Evolutionary conservation across 768 basidiomycete genomes (phyloP), one percentile per base, ranked within the genome.

Genomic region (Hemileccinum rubropunctum): DNA sequence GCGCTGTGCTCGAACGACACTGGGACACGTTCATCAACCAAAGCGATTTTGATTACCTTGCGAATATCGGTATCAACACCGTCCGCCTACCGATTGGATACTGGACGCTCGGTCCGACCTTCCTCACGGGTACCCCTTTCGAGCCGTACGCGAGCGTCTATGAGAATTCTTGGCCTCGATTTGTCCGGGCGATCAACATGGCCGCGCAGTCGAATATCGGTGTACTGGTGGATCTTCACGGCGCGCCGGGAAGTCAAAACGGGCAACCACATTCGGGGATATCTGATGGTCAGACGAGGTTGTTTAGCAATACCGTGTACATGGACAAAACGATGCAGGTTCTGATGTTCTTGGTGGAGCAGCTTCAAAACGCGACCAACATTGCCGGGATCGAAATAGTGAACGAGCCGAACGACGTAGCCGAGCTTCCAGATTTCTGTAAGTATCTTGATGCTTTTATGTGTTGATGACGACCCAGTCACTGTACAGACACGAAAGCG

Each of bases 11-110:
- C 21, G 84, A 90, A 62, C 63, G 69, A 9, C 89, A 91, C 66
- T 91, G 88, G 86, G 83, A 88, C 63, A 76, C 70, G 1, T 91
- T 83, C 77, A 78, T 91, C 52, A 75, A 68, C 7, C 77, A 84
- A 37, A 65, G 71, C 1, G 89, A 91, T 63, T 86, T 84, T 72
- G 63, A 70, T 4, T 86, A 83, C 73, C 74, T 91, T 17, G 72
- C 72, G 0, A 65, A 69, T 27, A 70, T 74, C 13, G 83, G 83
- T 1, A 74, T 86, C 62, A 86, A 85, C 53, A 74, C 79, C 20
- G 79, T 85, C 34, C 73, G 85, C 26, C 73, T 86, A 26, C 84
- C 86, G 2, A 81, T 88, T 20, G 73, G 84, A 33, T 76, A 76
- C 57, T 81, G 77, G 77, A 67, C 57, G 45, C 61, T 61, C 12